Evolutionary conservation across 106 monocot species (phyloP), one percentile per base, ranked within the genome.

Genomic region (Gastrodia elata): DNA sequence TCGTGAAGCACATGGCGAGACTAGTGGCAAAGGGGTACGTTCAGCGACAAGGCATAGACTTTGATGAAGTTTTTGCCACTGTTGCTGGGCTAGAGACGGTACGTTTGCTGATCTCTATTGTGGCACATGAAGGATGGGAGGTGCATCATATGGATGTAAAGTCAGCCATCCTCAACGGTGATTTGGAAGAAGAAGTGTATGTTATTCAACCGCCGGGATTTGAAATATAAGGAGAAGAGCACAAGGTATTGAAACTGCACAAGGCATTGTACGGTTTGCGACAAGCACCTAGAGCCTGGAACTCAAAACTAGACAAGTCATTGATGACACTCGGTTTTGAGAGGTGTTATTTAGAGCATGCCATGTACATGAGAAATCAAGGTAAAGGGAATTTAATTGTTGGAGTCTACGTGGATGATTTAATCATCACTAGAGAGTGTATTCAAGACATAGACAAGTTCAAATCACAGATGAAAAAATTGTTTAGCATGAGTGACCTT

Each of bases 401-500:
- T 20, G 59, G 61, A 34, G 40, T 73, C 5, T 79, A 80, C 11
- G 75, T 80, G 4, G 79, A 79, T 74, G 74, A 75, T 38, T 61
- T 75, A 3, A 24, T 75, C 2, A 20, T 61, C 28, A 64, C 64
- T 20, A n/a, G n/a, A n/a, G n/a, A n/a, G n/a, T n/a, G n/a, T n/a
- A n/a, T n/a, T n/a, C n/a, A n/a, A n/a, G n/a, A 61, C n/a, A 68
- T 80, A 27, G 35, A 3, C 7, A 68, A 72, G 22, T 74, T 80
- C 74, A 80, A 80, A 28, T 4, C 42, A 7, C 24, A 70, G 30
- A 80, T 80, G 80, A 59, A 27, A 30, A 32, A 30, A 11, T 0
- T 46, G 5, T 79, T 79, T 26, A 38, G 57, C 24, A 79, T 79
- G 79, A 79, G 65, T 27, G 72, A 81, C 30, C 49, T 77, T 9